phyloP scores from a whole-genome alignment of 2,329 filamentous ascomycete species.

The Pseudogymnoascus sp. region DNA sequence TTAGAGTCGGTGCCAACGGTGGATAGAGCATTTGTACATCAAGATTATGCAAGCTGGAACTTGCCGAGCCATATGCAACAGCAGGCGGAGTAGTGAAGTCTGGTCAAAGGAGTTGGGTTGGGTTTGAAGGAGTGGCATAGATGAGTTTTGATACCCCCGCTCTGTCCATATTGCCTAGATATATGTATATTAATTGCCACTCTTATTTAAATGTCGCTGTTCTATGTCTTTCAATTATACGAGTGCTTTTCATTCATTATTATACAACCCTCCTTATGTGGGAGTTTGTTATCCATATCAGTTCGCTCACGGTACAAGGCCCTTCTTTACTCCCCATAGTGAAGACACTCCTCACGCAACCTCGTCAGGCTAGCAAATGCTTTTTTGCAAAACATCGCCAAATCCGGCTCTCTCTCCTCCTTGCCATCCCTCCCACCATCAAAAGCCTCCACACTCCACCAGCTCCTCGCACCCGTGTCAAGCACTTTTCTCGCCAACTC shows the following conservation, averaged over 20 bases:
- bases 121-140: background rate
- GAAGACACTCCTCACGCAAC: background rate
- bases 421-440: conserved; percentile 49
- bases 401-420: conserved; percentile 40
- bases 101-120: background rate
- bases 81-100: conserved; percentile 13
- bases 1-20: conserved; percentile 39
- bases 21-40: conserved; percentile 33
- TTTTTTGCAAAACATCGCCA: conserved; percentile 40
- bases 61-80: conserved; percentile 30
- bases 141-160: background rate
- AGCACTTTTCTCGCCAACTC: conserved; percentile 58
- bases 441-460: conserved; percentile 64
- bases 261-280: background rate
- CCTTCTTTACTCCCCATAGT: background rate
- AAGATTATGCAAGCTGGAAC: conserved; percentile 31
- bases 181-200: background rate
- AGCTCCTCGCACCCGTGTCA: conserved; percentile 54
- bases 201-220: background rate
- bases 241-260: background rate
- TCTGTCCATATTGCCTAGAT: background rate
- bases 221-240: background rate
- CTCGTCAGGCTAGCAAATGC: conserved; percentile 32
- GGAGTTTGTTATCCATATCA: background rate
- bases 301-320: background rate